Percentiles rank a stretch among this genome's conserved stretches.
phyloP scores from a whole-genome alignment of 2,329 filamentous ascomycete species.

The Daldinia sp. region DNA sequence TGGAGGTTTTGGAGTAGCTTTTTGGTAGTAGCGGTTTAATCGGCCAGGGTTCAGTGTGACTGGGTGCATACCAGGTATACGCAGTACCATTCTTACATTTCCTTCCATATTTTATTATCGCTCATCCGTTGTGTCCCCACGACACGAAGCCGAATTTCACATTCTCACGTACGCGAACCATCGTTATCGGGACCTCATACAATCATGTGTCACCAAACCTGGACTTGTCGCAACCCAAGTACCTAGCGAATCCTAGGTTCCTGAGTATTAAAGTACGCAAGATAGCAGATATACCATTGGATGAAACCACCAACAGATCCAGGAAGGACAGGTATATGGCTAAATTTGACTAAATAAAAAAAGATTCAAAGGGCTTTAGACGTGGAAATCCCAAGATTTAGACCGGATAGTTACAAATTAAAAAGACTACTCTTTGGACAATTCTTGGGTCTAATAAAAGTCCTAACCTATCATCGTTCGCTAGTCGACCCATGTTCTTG shows the following conservation, averaged over 20 bases:
- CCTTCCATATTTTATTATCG: not conserved
- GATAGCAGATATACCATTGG: no score
- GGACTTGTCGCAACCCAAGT: slow-evolving; percentile 42
- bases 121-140: not conserved
- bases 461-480: no score
- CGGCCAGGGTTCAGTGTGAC: slow-evolving; percentile 42
- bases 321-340: no score
- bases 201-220: slow-evolving; percentile 43
- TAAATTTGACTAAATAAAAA: no score
- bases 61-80: slow-evolving; percentile 36
- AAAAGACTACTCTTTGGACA: no score
- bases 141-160: slow-evolving; percentile 44
- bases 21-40: slow-evolving; percentile 39
- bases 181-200: slow-evolving; percentile 37
- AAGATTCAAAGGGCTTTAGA: no score
- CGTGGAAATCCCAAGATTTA: no score
- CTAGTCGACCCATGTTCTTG: no score
- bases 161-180: slow-evolving; percentile 44
- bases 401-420: no score
- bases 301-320: no score
- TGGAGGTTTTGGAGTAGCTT: no score
- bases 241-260: slow-evolving; percentile 39
- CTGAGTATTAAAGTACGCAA: slow-evolving; percentile 43
- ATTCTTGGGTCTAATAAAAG: no score
- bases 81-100: not conserved